Percentiles rank a stretch among this genome's conserved stretches.
These are phyloP conservation scores for Plectranthus barbatus DNA, from an alignment of 257 asterid genomes.

Conservation along the genomic window DNA sequence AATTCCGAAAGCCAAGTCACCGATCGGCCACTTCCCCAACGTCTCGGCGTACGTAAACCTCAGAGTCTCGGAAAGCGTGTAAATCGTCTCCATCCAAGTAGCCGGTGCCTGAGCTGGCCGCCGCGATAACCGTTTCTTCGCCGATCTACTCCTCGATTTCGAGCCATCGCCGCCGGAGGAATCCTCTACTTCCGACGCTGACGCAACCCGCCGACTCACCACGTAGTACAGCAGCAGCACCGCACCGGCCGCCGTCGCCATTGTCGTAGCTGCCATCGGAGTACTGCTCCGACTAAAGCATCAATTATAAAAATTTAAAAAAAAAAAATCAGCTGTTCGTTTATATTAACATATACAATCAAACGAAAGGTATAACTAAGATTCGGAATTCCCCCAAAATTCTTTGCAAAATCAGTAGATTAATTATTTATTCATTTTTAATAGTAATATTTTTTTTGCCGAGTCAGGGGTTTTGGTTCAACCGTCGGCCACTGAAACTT, in stretches of 20 bases:
- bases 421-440: no score
- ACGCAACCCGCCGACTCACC: conserved; percentile 34
- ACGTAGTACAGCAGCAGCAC: no score
- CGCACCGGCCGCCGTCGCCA: no score
- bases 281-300: conserved; percentile 16
- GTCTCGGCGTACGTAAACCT: conserved; percentile 80
- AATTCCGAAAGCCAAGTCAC: conserved; percentile 77
- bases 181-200: conserved; percentile 32
- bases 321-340: background rate
- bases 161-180: conserved; percentile 37
- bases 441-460: no score
- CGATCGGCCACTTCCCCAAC: conserved; percentile 85
- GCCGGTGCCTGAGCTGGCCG: conserved; percentile 93
- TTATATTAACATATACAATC: background rate
- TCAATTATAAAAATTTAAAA: no score
- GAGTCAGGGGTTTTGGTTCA: no score
- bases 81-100: conserved; percentile 73
- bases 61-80: conserved; percentile 62
- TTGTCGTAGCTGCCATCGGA: background rate
- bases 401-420: no score
- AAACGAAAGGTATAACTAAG: conserved; percentile 4
- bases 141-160: no score
- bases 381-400: background rate
- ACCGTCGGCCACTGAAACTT: background rate
- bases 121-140: background rate